phyloP scores from a whole-genome alignment of 768 basidiomycete species.

The Tricholoma matsutake region DNA sequence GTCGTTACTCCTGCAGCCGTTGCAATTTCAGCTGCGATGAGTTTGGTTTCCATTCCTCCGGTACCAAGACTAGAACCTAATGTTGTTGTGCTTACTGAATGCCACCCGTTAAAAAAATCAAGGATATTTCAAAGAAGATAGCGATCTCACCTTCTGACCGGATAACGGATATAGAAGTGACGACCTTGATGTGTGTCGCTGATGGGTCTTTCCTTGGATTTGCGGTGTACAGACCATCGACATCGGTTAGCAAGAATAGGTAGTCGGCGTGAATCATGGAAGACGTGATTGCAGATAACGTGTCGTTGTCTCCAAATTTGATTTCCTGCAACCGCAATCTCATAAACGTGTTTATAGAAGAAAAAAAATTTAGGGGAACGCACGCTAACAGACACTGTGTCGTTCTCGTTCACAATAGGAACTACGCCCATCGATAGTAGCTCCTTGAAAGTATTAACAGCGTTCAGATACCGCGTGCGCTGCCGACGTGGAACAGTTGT shows the following conservation, averaged over 20 bases:
- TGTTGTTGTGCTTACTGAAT: slow-evolving; percentile 84
- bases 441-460: slow-evolving; percentile 92
- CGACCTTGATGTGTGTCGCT: slow-evolving; percentile 78
- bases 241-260: slow-evolving; percentile 94
- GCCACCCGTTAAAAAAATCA: slow-evolving; percentile 5
- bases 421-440: slow-evolving; percentile 91
- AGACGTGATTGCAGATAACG: slow-evolving; percentile 93
- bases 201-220: slow-evolving; percentile 90
- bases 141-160: slow-evolving; percentile 66
- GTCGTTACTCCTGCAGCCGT: slow-evolving; percentile 94
- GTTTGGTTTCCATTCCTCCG: slow-evolving; percentile 98
- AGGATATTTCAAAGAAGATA: background rate
- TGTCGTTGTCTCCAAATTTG: slow-evolving; percentile 99
- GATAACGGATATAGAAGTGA: slow-evolving; percentile 79
- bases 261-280: slow-evolving; percentile 99
- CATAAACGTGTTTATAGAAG: background rate
- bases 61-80: slow-evolving; percentile 93
- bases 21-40: slow-evolving; percentile 97
- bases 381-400: slow-evolving; percentile 96
- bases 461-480: slow-evolving; percentile 95
- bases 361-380: slow-evolving; percentile 29
- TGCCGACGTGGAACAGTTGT: slow-evolving; percentile 31
- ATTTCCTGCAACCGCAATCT: slow-evolving; percentile 68
- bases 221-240: slow-evolving; percentile 91
- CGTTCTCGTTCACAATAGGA: slow-evolving; percentile 99